Conservation (phyloP, 2,329 filamentous ascomycete genomes). For the Pestalotiopsis sp. region DNA sequence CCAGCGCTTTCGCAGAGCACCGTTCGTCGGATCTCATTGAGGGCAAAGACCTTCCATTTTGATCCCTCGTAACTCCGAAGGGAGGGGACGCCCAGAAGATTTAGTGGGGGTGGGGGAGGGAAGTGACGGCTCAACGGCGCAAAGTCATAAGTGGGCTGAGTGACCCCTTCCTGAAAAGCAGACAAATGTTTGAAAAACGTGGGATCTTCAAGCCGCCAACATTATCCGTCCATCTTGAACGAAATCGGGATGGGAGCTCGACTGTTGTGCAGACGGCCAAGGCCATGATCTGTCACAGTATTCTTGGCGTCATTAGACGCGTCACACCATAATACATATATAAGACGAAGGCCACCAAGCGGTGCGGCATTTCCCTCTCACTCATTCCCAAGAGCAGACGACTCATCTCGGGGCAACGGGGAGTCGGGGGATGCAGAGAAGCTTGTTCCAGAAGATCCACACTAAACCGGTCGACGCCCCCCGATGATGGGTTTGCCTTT, state of each 20-base stretch:
- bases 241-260: background rate
- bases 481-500: background rate
- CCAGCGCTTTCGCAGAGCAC: background rate
- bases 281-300: background rate
- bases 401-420: background rate
- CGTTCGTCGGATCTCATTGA: background rate
- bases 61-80: background rate
- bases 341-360: background rate
- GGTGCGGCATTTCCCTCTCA: background rate
- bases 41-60: background rate
- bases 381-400: background rate
- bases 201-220: background rate
- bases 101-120: background rate
- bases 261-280: background rate
- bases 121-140: background rate
- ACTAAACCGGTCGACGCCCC: background rate
- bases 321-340: background rate
- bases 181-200: background rate
- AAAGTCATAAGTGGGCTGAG: background rate
- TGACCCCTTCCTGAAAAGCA: background rate
- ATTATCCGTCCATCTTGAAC: background rate
- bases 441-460: background rate
- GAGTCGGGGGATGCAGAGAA: background rate
- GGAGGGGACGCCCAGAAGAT: background rate
- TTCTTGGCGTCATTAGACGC: background rate